Evolutionary conservation across 2,329 filamentous ascomycete species (phyloP).

Genomic region (Talaromyces sp.): DNA sequence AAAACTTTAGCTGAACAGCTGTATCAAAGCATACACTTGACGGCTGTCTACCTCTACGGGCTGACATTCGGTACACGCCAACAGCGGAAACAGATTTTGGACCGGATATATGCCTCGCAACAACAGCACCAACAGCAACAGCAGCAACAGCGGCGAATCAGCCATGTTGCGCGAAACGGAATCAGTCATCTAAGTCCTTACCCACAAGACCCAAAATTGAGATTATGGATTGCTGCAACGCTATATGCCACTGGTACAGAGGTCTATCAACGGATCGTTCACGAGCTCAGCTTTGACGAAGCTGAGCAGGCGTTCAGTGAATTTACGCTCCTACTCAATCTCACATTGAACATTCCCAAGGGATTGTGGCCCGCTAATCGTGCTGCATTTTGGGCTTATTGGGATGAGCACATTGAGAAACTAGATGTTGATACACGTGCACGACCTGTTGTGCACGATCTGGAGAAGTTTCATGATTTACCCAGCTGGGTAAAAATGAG

Average conservation of each 20-base stretch:
- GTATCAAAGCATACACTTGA: constrained; percentile 29
- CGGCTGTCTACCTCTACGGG: constrained; percentile 35
- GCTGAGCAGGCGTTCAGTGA: constrained; percentile 33
- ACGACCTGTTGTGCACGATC: constrained; percentile 29
- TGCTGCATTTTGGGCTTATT: constrained; percentile 35
- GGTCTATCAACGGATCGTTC: constrained; percentile 37
- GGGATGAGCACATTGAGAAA: constrained; percentile 31
- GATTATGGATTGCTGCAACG: constrained; percentile 36
- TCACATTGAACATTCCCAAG: constrained; percentile 27
- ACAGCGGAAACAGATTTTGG: constrained; percentile 30
- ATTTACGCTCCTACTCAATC: constrained; percentile 28
- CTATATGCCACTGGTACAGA: constrained; percentile 37
- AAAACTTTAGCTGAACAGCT: constrained; percentile 26
- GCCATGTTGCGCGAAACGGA: constrained; percentile 1
- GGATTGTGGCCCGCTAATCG: constrained; percentile 32
- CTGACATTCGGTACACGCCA: constrained; percentile 31
- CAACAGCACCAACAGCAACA: constrained; percentile 19
- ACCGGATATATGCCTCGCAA: constrained; percentile 22
- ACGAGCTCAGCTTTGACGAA: constrained; percentile 30
- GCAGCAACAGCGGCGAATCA: not conserved
- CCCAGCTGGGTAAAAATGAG: constrained; percentile 30
- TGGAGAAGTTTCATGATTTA: constrained; percentile 26
- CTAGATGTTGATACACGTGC: constrained; percentile 30
- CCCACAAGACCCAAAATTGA: constrained; percentile 22
- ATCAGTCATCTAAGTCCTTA: constrained; percentile 16